Evolutionary conservation across 768 basidiomycete genomes (phyloP).

Genomic region (Krasilnikovozyma curviuscula): DNA sequence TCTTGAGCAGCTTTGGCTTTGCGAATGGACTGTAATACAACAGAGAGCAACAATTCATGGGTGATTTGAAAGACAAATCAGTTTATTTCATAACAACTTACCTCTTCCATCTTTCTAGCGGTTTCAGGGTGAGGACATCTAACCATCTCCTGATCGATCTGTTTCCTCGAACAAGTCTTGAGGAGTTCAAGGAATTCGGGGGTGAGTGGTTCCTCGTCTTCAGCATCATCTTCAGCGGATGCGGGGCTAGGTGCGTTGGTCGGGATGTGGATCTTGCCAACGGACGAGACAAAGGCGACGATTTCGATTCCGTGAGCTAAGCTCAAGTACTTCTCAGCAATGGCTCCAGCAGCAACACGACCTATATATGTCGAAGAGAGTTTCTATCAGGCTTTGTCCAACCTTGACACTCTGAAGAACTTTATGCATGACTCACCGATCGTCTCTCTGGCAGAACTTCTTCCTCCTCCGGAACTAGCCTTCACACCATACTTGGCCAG

Average conservation of each 20-base stretch:
- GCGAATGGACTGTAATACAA: slow-evolving; percentile 52
- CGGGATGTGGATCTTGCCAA: slow-evolving; percentile 77
- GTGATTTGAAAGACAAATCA: background rate
- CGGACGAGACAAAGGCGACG: slow-evolving; percentile 89
- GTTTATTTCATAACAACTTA: slow-evolving; percentile 22
- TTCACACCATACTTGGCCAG: slow-evolving; percentile 93
- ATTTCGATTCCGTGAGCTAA: slow-evolving; percentile 76
- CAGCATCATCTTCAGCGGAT: slow-evolving; percentile 40
- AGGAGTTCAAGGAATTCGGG: slow-evolving; percentile 68
- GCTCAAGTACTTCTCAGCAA: slow-evolving; percentile 88
- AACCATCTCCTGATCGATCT: slow-evolving; percentile 71
- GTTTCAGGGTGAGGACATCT: slow-evolving; percentile 82
- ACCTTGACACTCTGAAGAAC: background rate
- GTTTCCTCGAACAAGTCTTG: slow-evolving; percentile 55
- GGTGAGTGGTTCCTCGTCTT: slow-evolving; percentile 48
- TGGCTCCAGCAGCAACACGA: slow-evolving; percentile 92
- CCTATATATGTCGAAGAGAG: slow-evolving; percentile 30
- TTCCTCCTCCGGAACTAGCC: slow-evolving; percentile 87
- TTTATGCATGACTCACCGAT: slow-evolving; percentile 44
- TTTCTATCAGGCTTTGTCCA: background rate
- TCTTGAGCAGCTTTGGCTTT: slow-evolving; percentile 76
- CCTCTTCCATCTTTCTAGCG: slow-evolving; percentile 75
- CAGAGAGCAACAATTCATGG: background rate
- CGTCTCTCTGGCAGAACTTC: slow-evolving; percentile 88
- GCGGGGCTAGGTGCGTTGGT: slow-evolving; percentile 24